Conservation (phyloP, 257 asterid species). For the Lycium ferocissimum region DNA sequence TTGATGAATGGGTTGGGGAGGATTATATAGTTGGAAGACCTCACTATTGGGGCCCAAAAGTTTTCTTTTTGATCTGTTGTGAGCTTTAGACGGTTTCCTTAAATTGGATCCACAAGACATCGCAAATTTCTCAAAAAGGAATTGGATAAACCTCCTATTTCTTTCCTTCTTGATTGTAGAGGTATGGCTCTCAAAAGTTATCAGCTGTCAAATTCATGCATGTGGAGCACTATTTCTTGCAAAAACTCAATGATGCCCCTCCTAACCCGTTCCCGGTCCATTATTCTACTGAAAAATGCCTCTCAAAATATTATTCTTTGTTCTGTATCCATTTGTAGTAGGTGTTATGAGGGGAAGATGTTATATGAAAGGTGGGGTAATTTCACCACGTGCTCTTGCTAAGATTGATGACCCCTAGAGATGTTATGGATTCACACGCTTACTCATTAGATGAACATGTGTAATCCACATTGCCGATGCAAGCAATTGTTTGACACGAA, state of each 20-base stretch:
- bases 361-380: slow-evolving; percentile 42
- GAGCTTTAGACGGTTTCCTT: slow-evolving; percentile 36
- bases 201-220: slow-evolving; percentile 40
- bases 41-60: slow-evolving; percentile 44
- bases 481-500: neutral
- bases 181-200: slow-evolving; percentile 38
- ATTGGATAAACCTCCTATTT: slow-evolving; percentile 38
- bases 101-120: slow-evolving; percentile 47
- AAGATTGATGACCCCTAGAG: neutral
- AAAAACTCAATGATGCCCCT: slow-evolving; percentile 38
- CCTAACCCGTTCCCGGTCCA: slow-evolving; percentile 52
- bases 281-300: slow-evolving; percentile 50
- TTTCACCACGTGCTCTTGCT: slow-evolving; percentile 29
- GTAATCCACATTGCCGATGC: neutral
- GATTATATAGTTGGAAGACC: slow-evolving; percentile 53
- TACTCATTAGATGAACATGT: neutral
- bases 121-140: slow-evolving; percentile 23
- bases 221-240: slow-evolving; percentile 8
- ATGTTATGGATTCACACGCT: neutral
- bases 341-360: slow-evolving; percentile 59
- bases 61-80: neutral
- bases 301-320: slow-evolving; percentile 45
- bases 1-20: slow-evolving; percentile 46
- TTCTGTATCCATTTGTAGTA: slow-evolving; percentile 61
- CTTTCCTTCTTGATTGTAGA: too few relatives aligned